These are phyloP conservation scores for Zoysia japonica DNA, from an alignment of 176 grass and related monocot species.

Conservation along the genomic window DNA sequence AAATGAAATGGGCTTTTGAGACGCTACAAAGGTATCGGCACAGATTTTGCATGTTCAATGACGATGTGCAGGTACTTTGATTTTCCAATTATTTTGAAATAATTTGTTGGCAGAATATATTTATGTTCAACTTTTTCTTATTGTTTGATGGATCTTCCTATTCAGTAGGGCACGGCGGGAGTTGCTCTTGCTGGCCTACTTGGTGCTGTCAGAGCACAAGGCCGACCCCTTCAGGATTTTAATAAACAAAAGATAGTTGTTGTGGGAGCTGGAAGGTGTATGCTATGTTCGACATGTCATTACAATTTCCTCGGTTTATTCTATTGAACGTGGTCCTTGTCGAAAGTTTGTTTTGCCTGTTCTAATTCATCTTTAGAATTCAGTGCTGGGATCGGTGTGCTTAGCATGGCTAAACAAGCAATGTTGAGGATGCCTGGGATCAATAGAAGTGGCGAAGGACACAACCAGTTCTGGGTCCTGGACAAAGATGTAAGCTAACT, in stretches of 20 bases:
- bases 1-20: conserved; percentile 99
- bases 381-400: conserved; percentile 99
- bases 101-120: conserved; percentile 17
- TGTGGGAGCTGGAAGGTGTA: conserved; percentile 94
- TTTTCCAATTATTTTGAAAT: background rate
- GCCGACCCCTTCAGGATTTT: conserved; percentile 68
- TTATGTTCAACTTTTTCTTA: background rate
- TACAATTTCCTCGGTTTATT: conserved; percentile 20
- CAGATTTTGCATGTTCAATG: conserved; percentile 95
- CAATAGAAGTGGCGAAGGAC: conserved; percentile 54
- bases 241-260: conserved; percentile 95
- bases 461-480: conserved; percentile 90
- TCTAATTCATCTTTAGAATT: conserved; percentile 58
- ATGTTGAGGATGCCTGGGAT: conserved; percentile 75
- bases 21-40: conserved; percentile 90
- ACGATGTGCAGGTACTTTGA: conserved; percentile 78
- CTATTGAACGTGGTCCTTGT: conserved; percentile 17
- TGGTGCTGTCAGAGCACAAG: conserved; percentile 90
- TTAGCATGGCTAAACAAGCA: conserved; percentile 81
- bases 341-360: conserved; percentile 36
- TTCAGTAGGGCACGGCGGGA: conserved; percentile 86
- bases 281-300: conserved; percentile 36
- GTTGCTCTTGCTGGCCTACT: conserved; percentile 97
- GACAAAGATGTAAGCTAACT: conserved; percentile 86
- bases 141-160: conserved; percentile 23